Conservation (phyloP, 352 stramenopile species). For the Globisporangium barbulae region DNA sequence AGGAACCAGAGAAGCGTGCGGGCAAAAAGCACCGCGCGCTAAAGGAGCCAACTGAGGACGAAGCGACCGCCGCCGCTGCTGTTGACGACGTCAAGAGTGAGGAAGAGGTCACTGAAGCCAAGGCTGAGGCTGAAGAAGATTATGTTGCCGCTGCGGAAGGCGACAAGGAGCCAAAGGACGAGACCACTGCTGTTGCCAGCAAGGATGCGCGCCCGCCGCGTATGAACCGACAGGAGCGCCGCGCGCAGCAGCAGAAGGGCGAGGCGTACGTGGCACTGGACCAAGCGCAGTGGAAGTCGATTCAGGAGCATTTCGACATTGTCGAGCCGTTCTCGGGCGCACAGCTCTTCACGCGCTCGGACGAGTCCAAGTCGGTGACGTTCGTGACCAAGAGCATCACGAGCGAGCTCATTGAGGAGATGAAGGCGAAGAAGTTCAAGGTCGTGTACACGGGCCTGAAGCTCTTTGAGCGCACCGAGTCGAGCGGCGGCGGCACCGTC, state of each 20-base stretch:
- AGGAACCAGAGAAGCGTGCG: slow-evolving; percentile 17
- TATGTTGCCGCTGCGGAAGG: slow-evolving; percentile 14
- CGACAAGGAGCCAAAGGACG: slow-evolving; percentile 19
- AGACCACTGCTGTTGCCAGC: neutral
- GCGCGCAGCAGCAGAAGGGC: slow-evolving; percentile 42
- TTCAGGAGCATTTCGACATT: slow-evolving; percentile 82
- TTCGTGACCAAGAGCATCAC: slow-evolving; percentile 87
- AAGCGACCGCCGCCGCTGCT: slow-evolving; percentile 5
- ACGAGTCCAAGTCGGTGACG: slow-evolving; percentile 82
- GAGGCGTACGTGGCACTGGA: slow-evolving; percentile 79
- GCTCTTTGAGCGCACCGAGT: slow-evolving; percentile 90
- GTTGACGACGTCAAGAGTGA: slow-evolving; percentile 4
- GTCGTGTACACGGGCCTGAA: slow-evolving; percentile 91
- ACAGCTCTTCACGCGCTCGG: slow-evolving; percentile 87
- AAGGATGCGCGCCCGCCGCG: slow-evolving; percentile 5
- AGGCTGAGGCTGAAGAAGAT: neutral
- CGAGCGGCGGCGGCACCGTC: slow-evolving; percentile 53
- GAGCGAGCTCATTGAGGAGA: slow-evolving; percentile 71
- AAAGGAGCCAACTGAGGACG: slow-evolving; percentile 24
- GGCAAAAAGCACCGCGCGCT: slow-evolving; percentile 18
- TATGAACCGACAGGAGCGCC: slow-evolving; percentile 40
- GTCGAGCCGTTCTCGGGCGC: slow-evolving; percentile 53
- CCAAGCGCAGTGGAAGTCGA: slow-evolving; percentile 46
- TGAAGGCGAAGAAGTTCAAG: slow-evolving; percentile 86
- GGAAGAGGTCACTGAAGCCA: neutral